Base-by-base conservation (phyloP, 768 basidiomycete genomes). In the Amanita rubescens region DNA sequence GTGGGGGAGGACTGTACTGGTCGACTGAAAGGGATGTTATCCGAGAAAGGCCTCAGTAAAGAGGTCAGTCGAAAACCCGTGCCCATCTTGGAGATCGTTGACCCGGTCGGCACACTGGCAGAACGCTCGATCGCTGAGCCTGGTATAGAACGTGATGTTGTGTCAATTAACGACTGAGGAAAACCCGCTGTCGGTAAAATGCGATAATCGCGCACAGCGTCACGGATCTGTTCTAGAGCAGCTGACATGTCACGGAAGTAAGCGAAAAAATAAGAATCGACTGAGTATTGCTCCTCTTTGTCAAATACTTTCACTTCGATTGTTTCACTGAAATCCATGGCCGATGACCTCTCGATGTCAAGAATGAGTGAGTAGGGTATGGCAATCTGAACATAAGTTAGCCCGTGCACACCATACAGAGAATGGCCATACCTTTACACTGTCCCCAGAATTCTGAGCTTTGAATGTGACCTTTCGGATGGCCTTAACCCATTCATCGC, bases 401-500 rank as follows among this genome's bases (percentile, higher is more conserved):
- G 24, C 15, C 44, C 30, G 27, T 57, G 43, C 53, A 19, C 24
- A 33, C n/a, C 22, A 32, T 33, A 49, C 55, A 20, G 17, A 27
- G 37, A 30, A 25, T 42, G 11, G 15, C 60, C 67, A 24, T 58
- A 88, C 90, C 79, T 97, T 97, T 59, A 97, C 93, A 60, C 82
- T 89, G 62, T 97, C 93, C 2, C 96, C 95, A 77, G 87, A 87
- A 67, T 97, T 96, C 72, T 97, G 94, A 14, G 88, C 86, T 65
- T 93, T 92, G 74, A 98, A 94, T 51, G 97, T 93, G 51, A 94
- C 87, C 68, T 89, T 95, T 54, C 86, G 81, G 56, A 99, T 85
- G 8, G 91, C 85, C 67, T 96, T 97, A 44, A 98, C 85, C 95
- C 95, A 99, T 69, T 95, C 93, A 44, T 93, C 86, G 44, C 90